Base-by-base conservation (phyloP, 2,329 filamentous ascomycete genomes). In the Penicillium freii region DNA sequence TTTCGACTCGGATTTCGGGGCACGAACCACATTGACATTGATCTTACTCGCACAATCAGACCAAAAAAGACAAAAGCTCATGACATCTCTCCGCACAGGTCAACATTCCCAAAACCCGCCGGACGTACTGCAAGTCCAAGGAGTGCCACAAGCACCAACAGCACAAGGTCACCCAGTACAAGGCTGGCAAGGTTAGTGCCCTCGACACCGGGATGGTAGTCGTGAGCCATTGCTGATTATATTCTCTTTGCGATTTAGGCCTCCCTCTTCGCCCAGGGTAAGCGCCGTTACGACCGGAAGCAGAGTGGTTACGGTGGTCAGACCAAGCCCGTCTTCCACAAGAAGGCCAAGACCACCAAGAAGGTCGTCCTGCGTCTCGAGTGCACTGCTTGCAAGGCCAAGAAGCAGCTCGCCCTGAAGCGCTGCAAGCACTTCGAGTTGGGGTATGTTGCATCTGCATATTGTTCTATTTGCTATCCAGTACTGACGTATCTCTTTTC, bases 361-460 rank as follows among this genome's bases (percentile, higher is more conserved):
- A 99, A 99, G 89, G 90, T 99, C 74, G 95, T 99, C 76, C 84
- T 99, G 81, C 88, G 94, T 84, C 84, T 99, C 81, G 94, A 99
- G 82, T 99, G 94, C 86, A 93, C 91, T 77, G 80, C 83, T 72
- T 99, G 94, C 91, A 97, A 97, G 90, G 88, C 91, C 80, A 97
- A 97, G 89, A 88, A 87, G 81, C 92, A 99, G 85, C 86, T 99
- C 77, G 87, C 94, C 72, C 85, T 99, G 81, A 99, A 99, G 90
- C 91, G 94, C 79, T 99, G 94, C 92, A 99, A 99, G 90, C 94
- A 99, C 87, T 99, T 99, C 83, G 94, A 99, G 86, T 85, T 99
- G 77, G 94, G 92, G 91, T 96, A 92, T 67, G 91, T 87, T 65
- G 39, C 39, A 62, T 10, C 19, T 29, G 4, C 52, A 36, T 6